Base-by-base conservation (phyloP, 306 rosid genomes). In the Trifolium fragiferum region DNA sequence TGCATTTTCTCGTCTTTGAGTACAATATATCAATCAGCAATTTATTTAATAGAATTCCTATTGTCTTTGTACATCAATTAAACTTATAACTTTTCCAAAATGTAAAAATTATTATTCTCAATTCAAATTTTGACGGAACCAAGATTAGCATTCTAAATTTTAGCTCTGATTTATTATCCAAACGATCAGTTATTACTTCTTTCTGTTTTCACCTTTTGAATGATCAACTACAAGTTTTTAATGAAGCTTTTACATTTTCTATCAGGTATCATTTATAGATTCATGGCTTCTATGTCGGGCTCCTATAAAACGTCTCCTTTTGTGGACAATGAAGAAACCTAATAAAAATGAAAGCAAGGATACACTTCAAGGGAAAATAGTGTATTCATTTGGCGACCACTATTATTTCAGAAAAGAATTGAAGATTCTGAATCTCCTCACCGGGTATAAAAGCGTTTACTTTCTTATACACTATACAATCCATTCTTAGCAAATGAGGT, bases 401-500 rank as follows among this genome's bases (percentile, higher is more conserved):
- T 94, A 90, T 83, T 89, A 90, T 91, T 91, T 94, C 80, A 82
- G 97, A 81, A 94, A 94, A 82, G 96, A 93, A 81, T 86, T 93
- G 10, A 75, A 75, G 70, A 78, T 90, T 74, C 65, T 88, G 63
- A 92, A 94, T 86, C 95, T 92, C 80, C 90, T 91, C 13, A 88
- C 97, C 0, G 98, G 94, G 98, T 90, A 92, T 35, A 41, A 59
- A 81, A 70, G 65, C 64, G 59, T 70, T 76, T 61, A 66, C 51
- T 76, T 74, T 32, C 66, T 57, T 58, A 38, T 57, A 50, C 51
- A 41, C 51, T 58, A 38, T 63, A 50, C 51, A 33, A 35, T 72
- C 63, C 77, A 21, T 72, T 73, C 23, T 21, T 37, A 64, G 21
- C 51, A 50, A 44, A 33, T 30, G 40, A 38, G 40, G 47, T 57